Conservation (phyloP, 257 asterid genomes). For the Petunia axillaris region DNA sequence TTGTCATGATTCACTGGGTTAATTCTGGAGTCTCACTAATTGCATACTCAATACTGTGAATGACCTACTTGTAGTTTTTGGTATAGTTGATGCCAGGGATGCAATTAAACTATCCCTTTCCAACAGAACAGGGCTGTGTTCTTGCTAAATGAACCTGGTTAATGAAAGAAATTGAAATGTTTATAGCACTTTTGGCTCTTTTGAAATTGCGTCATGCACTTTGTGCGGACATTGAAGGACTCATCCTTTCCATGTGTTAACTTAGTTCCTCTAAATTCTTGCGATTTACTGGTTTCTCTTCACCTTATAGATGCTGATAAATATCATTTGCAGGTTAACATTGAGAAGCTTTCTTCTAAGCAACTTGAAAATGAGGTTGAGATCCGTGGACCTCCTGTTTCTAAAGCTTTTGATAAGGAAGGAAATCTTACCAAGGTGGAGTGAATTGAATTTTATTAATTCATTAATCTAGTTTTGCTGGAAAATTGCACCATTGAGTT, state of each 20-base stretch:
- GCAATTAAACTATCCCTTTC: not conserved
- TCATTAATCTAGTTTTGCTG: slow-evolving; percentile 10
- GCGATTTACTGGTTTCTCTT: slow-evolving; percentile 6
- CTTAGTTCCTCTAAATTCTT: slow-evolving; percentile 4
- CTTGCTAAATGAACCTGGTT: not conserved
- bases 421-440: slow-evolving; percentile 96
- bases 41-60: not conserved
- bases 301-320: slow-evolving; percentile 17
- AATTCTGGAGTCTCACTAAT: not conserved
- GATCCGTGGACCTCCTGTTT: slow-evolving; percentile 94
- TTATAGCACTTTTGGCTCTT: not conserved
- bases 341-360: slow-evolving; percentile 61
- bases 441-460: slow-evolving; percentile 22
- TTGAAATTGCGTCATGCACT: not conserved
- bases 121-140: not conserved
- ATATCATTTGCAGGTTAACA: slow-evolving; percentile 54
- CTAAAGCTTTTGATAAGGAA: slow-evolving; percentile 79
- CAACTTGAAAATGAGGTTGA: slow-evolving; percentile 80
- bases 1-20: slow-evolving; percentile 7
- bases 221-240: not conserved
- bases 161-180: not conserved
- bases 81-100: too few species aligned
- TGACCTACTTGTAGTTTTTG: slow-evolving; percentile 1
- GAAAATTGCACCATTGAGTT: not conserved
- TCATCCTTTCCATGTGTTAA: not conserved